Conservation (phyloP, 2,329 filamentous ascomycete genomes). For the Hyphodiscus sp. region DNA sequence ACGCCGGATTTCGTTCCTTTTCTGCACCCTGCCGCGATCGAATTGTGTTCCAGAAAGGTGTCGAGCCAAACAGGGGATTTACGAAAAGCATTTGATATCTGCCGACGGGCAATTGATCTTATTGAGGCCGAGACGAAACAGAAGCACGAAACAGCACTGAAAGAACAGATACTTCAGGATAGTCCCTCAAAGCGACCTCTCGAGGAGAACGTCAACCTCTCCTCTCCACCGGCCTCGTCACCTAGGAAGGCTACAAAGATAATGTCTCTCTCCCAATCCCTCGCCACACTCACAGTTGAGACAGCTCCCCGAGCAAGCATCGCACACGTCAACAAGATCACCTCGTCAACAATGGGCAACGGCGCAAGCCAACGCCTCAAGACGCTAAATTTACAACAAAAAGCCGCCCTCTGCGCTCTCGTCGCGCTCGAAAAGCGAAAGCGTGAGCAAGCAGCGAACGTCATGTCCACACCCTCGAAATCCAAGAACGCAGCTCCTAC, state of each 20-base stretch:
- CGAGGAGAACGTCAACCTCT: constrained; percentile 73
- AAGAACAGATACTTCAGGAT: constrained; percentile 48
- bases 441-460: constrained; percentile 42
- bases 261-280: constrained; percentile 40
- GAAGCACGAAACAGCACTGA: constrained; percentile 59
- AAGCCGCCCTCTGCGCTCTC: constrained; percentile 84
- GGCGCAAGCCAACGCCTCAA: constrained; percentile 79
- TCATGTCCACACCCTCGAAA: constrained; percentile 54
- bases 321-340: constrained; percentile 85
- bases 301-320: constrained; percentile 86
- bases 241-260: constrained; percentile 31
- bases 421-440: constrained; percentile 78
- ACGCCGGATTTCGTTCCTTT: constrained; percentile 67
- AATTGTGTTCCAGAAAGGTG: constrained; percentile 90
- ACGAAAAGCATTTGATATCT: constrained; percentile 92
- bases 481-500: constrained; percentile 61
- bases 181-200: constrained; percentile 72
- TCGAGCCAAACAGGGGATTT: constrained; percentile 90
- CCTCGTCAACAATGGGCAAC: constrained; percentile 82
- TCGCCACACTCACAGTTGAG: constrained; percentile 58
- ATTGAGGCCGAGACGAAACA: constrained; percentile 78
- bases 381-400: constrained; percentile 90
- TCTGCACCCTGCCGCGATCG: constrained; percentile 87
- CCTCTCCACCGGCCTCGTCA: constrained; percentile 40
- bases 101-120: constrained; percentile 80